Base-by-base conservation (phyloP, 768 basidiomycete species). In the Mycena latifolia region DNA sequence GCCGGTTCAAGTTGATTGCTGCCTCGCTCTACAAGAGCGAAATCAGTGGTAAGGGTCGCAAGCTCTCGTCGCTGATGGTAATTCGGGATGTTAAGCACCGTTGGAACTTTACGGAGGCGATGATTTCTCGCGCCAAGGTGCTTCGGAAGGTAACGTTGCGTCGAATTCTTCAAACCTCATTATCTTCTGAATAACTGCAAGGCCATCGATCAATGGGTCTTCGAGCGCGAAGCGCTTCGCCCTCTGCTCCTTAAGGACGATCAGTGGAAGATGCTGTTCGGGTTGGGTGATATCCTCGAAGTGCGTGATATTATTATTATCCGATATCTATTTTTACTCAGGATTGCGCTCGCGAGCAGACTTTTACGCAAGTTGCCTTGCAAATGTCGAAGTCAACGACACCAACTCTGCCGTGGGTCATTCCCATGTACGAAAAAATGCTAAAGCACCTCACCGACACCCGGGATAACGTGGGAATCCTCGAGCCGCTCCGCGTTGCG, bases 191-290 rank as follows among this genome's bases (percentile, higher is more conserved):
- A 18, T 22, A n/a, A 3, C 5, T 27, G 20, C 15, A 4, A 33
- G 51, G 51, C 54, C 4, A 55, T 55, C 24, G 24, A 55, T 43
- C 22, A 43, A 39, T 55, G 54, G 54, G 54, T 55, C 17, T 41
- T 39, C 54, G 54, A 55, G 9, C 12, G 37, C 28, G 24, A 39
- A 15, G 54, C 41, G 17, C 17, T 55, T 12, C 35, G 25, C 25
- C 9, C n/a, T n/a, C n/a, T n/a, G n/a, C n/a, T n/a, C n/a, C n/a
- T n/a, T n/a, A n/a, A n/a, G n/a, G n/a, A n/a, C 2, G n/a, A 52
- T 10, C 29, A 55, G 18, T 55, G 54, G 54, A 28, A 39, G 22
- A 15, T 55, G 22, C 54, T 55, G 17, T 37, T 41, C 5, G 18
- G 17, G 3, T 22, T 55, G 15, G 37, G 54, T 11, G 15, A 55